Evolutionary conservation across 1,284 basidiomycete species (phyloP).

Genomic region (Pseudozyma pruni): DNA sequence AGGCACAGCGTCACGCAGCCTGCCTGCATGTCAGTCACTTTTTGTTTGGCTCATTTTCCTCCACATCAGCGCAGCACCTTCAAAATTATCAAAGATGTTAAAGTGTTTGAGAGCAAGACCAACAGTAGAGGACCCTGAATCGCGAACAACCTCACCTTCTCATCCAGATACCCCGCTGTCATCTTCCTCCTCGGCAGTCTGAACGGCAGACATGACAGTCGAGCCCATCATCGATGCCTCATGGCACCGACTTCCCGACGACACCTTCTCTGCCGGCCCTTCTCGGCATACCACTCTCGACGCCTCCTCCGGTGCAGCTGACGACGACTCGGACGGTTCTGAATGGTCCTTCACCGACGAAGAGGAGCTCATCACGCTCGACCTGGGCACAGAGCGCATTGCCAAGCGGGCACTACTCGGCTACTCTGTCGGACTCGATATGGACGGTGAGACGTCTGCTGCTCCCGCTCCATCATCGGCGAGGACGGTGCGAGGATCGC

Average conservation of each 20-base stretch:
- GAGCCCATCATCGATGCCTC: constrained; percentile 24
- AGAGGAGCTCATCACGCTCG: constrained; percentile 35
- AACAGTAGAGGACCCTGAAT: constrained; percentile 6
- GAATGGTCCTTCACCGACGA: constrained; percentile 37
- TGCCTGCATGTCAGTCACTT: constrained; percentile 8
- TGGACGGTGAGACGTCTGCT: not conserved
- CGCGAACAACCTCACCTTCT: not conserved
- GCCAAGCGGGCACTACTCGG: constrained; percentile 32
- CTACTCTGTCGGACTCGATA: constrained; percentile 13
- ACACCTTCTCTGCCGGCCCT: constrained; percentile 17
- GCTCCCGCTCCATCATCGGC: constrained; percentile 2
- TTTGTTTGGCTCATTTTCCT: constrained; percentile 2
- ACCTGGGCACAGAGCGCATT: constrained; percentile 27
- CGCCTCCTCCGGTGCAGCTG: not conserved
- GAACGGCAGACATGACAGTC: constrained; percentile 1
- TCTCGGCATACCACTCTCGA: constrained; percentile 17
- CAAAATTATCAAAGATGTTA: constrained; percentile 3
- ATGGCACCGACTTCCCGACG: constrained; percentile 24
- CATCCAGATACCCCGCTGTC: not conserved
- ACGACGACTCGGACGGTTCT: constrained; percentile 8
- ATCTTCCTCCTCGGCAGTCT: not conserved
- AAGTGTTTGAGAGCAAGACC: not conserved
- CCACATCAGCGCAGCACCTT: constrained; percentile 10
- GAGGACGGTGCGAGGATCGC: constrained; percentile 8
- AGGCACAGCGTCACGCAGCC: constrained; percentile 7